A percentile compares a stretch with the other conserved stretches of the same genome.
phyloP scores from a whole-genome alignment of 495 filamentous ascomycete genomes.

The Cercophora newfieldiana region DNA sequence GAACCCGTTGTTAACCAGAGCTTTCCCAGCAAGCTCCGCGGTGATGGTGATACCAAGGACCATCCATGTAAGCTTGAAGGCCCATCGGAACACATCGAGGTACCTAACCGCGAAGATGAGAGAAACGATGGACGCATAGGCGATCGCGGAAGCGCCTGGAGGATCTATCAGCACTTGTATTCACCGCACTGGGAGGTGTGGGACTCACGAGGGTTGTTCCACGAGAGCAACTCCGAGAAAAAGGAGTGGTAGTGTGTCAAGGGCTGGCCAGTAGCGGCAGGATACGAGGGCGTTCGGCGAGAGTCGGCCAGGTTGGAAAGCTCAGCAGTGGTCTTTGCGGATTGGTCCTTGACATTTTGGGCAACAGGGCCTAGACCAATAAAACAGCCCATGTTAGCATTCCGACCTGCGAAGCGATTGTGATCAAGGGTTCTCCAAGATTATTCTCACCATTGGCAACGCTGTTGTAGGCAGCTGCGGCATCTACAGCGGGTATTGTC shows the following conservation, averaged over 20 bases:
- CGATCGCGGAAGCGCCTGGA: conserved; percentile 79
- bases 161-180: conserved; percentile 35
- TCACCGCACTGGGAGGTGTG: conserved; percentile 43
- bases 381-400: conserved; percentile 27
- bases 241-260: conserved; percentile 96
- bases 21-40: conserved; percentile 74
- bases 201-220: conserved; percentile 57
- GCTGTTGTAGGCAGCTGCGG: conserved; percentile 42
- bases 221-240: conserved; percentile 82
- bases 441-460: conserved; percentile 41
- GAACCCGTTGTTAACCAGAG: conserved; percentile 73
- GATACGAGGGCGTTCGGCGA: conserved; percentile 65
- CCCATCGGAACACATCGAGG: conserved; percentile 81
- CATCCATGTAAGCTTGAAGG: conserved; percentile 81
- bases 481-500: conserved; percentile 36
- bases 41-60: conserved; percentile 64
- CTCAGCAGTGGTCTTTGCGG: conserved; percentile 68
- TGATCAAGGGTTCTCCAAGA: background rate
- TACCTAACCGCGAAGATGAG: conserved; percentile 91
- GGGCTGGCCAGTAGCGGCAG: conserved; percentile 79
- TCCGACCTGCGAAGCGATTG: background rate
- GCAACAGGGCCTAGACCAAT: conserved; percentile 65
- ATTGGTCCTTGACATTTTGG: conserved; percentile 73
- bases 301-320: conserved; percentile 72
- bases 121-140: conserved; percentile 69